Percentiles rank a stretch among this genome's conserved stretches.
phyloP scores from a whole-genome alignment of 2,329 filamentous ascomycete genomes.

The Sporothrix protearum region DNA sequence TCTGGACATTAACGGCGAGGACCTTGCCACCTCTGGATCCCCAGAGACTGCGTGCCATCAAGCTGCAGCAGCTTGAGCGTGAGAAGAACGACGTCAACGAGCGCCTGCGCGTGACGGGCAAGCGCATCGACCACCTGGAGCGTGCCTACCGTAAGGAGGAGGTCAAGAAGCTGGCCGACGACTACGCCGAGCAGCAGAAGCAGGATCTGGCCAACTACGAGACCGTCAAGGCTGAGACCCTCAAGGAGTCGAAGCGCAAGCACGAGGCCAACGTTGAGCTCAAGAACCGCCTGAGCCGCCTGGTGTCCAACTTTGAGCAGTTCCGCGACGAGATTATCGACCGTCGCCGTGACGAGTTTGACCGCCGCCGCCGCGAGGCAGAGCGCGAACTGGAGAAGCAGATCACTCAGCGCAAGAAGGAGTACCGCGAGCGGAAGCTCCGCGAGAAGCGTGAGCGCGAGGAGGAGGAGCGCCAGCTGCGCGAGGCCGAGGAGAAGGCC shows the following conservation, averaged over 20 bases:
- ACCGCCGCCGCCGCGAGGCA: conserved; percentile 85
- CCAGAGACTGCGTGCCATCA: conserved; percentile 87
- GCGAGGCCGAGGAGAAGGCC: conserved; percentile 81
- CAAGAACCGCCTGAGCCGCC: conserved; percentile 83
- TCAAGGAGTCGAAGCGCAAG: conserved; percentile 77
- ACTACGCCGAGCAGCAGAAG: conserved; percentile 80
- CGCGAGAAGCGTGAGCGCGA: conserved; percentile 81
- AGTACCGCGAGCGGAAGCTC: conserved; percentile 76
- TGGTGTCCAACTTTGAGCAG: conserved; percentile 78
- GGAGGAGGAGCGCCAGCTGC: conserved; percentile 71
- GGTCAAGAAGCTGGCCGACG: conserved; percentile 79
- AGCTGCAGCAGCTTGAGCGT: conserved; percentile 91
- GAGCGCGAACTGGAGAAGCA: conserved; percentile 91
- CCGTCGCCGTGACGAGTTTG: conserved; percentile 89
- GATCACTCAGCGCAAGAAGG: conserved; percentile 82
- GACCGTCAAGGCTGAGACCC: conserved; percentile 68
- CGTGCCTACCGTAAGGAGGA: conserved; percentile 96
- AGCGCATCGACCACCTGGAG: conserved; percentile 95
- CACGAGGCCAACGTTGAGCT: conserved; percentile 89
- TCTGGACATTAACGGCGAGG: conserved; percentile 69
- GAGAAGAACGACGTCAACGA: conserved; percentile 97
- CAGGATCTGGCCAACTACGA: conserved; percentile 78
- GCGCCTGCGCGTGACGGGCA: conserved; percentile 84
- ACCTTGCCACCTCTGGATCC: conserved; percentile 84
- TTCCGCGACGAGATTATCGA: conserved; percentile 82